Base-by-base conservation (phyloP, 495 filamentous ascomycete species). In the Penicillium odoratum region DNA sequence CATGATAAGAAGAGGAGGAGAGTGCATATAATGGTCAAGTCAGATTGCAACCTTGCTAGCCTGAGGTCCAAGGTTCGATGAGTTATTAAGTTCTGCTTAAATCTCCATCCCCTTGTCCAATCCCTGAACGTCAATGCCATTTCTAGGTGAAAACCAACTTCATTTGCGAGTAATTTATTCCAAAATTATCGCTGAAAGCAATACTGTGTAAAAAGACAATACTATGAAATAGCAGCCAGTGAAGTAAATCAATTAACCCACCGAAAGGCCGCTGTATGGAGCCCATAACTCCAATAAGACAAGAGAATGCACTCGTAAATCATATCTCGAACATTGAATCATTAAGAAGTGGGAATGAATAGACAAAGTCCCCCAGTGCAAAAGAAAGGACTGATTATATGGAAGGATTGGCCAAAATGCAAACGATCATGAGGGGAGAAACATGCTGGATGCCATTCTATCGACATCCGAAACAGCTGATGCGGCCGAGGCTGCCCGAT, bases 391-490 rank as follows among this genome's bases (percentile, higher is more conserved):
- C 13, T 3, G 26, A 33, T 31, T 33, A 49, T 49, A 28, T 47
- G 45, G 38, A 16, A n/a, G 15, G 38, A 5, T 40, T 16, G 38
- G 38, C 38, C 38, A 40, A 45, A n/a, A 26, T 47, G 45, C 3
- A 26, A 10, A 26, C 28, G 45, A 47, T 26, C 45, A 34, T 16
- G 48, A 34, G 28, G 40, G 42, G 31, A 16, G 31, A 43, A 61
- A 51, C 45, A 62, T 60, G 56, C 47, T 44, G 4, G 65, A 51
- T 13, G 53, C 52, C 29, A 66, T 48, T n/a, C 56, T 55, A 36
- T 69, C 61, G 7, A 58, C 62, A 54, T 71, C 65, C 9, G 68
- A 71, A 26, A 66, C 59, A 34, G 66, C 61, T 55, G 46, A 48
- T 15, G 46, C 46, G 25, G 46, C 46, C 9, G 46, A 72, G 28